These are phyloP conservation scores for Fusarium sarcochroum DNA, from an alignment of 2,329 filamentous ascomycete genomes.

Conservation along the genomic window DNA sequence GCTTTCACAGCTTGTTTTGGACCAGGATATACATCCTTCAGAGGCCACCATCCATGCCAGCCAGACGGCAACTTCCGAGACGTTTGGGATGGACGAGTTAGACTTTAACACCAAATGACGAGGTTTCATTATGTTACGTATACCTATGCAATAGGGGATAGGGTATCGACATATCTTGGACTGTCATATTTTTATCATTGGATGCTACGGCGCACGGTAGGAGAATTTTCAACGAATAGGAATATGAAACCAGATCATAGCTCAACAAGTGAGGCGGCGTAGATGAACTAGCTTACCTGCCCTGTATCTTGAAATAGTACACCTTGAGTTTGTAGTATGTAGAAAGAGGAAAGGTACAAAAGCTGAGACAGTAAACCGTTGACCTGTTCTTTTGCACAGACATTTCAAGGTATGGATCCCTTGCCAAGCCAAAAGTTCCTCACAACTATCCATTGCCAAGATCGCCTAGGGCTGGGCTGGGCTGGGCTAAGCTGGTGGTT, in stretches of 20 bases:
- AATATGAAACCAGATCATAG: not conserved
- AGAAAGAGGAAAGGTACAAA: constrained; percentile 11
- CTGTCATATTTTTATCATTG: not conserved
- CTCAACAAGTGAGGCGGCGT: constrained; percentile 10
- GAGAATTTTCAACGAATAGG: not conserved
- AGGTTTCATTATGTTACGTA: constrained; percentile 28
- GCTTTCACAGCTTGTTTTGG: constrained; percentile 1
- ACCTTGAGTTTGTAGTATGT: not conserved
- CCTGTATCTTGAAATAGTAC: constrained; percentile 13
- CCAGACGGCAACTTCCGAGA: constrained; percentile 37
- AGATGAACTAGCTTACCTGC: not conserved
- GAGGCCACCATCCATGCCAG: constrained; percentile 22
- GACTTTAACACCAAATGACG: constrained; percentile 20
- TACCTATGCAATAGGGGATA: constrained; percentile 16
- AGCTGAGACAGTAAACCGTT: constrained; percentile 28
- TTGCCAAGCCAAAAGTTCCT: constrained; percentile 33
- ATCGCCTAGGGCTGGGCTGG: constrained; percentile 37
- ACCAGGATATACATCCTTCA: constrained; percentile 13
- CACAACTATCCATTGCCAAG: constrained; percentile 9
- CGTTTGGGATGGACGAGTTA: constrained; percentile 7
- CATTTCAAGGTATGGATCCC: constrained; percentile 32
- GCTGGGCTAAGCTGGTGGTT: constrained; percentile 24
- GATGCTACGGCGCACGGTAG: not conserved
- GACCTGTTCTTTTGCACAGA: constrained; percentile 20
- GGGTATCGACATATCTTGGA: not conserved